Evolutionary conservation across 257 asterid species (phyloP).

Genomic region (Cinchona pubescens): DNA sequence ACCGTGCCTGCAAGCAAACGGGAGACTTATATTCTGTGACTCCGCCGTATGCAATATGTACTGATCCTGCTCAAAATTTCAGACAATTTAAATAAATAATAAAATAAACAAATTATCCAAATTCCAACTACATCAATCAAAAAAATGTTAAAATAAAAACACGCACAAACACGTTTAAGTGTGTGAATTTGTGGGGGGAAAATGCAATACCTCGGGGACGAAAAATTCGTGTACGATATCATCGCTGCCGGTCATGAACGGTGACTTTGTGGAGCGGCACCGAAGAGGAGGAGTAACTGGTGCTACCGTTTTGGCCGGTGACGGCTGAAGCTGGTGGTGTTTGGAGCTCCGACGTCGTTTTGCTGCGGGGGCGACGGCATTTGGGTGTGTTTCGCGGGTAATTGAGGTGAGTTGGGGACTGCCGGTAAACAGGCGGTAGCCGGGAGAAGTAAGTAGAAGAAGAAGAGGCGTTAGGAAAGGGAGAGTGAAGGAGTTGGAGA

Average conservation of each 20-base stretch:
- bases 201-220: constrained; percentile 34
- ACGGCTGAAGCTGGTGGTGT: constrained; percentile 22
- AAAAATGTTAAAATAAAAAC: not conserved
- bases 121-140: not conserved
- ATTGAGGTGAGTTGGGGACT: constrained; percentile 5
- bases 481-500: constrained; percentile 18
- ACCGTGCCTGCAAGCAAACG: constrained; percentile 98
- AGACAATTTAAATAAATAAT: not conserved
- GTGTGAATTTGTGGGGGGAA: too few species aligned
- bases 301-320: constrained; percentile 20
- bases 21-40: constrained; percentile 73
- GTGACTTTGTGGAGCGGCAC: constrained; percentile 41
- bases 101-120: not conserved
- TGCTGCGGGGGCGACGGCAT: not conserved
- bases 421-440: constrained; percentile 16
- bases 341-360: constrained; percentile 23
- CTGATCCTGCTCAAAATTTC: constrained; percentile 60
- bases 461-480: constrained; percentile 16
- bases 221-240: constrained; percentile 32
- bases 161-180: not conserved
- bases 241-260: constrained; percentile 37
- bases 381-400: constrained; percentile 10
- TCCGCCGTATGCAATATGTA: constrained; percentile 92
- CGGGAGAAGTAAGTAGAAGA: constrained; percentile 12
- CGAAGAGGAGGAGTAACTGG: constrained; percentile 20